Evolutionary conservation across 306 rosid species (phyloP).

Genomic region (Astragalus membranaceus): DNA sequence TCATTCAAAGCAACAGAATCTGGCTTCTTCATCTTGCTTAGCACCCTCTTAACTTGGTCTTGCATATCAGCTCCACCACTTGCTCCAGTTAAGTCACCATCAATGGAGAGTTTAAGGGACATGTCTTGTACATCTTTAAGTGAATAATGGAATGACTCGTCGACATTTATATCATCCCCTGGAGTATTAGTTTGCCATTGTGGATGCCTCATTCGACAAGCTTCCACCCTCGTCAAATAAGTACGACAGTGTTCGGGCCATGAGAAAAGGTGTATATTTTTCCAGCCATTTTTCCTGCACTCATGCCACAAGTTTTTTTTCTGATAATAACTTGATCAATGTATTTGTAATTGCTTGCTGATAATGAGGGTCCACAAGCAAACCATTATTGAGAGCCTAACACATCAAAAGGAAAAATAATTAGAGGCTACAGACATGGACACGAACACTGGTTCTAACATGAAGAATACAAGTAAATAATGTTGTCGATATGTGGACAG

Average conservation of each 20-base stretch:
- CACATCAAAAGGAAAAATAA: background rate
- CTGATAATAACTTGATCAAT: constrained; percentile 27
- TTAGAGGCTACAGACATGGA: background rate
- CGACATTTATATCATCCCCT: background rate
- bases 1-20: constrained; percentile 9
- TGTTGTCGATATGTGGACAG: too few relatives aligned
- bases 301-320: constrained; percentile 31
- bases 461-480: too few relatives aligned
- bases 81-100: constrained; percentile 20
- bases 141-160: constrained; percentile 25
- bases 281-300: constrained; percentile 31
- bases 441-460: too few relatives aligned
- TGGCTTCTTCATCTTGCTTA: constrained; percentile 21
- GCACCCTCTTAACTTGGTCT: constrained; percentile 27
- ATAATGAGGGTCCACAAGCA: constrained; percentile 35
- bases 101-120: constrained; percentile 36
- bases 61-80: background rate
- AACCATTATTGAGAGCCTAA: constrained; percentile 35
- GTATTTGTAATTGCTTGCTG: constrained; percentile 29
- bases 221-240: constrained; percentile 28
- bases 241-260: constrained; percentile 32
- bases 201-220: constrained; percentile 37
- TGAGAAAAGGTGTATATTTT: constrained; percentile 34
- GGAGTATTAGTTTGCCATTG: constrained; percentile 31
- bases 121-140: constrained; percentile 30